Percentiles rank a stretch among this genome's conserved stretches.
Conservation (phyloP, 208 protist species). For the Crithidia fasciculata region DNA sequence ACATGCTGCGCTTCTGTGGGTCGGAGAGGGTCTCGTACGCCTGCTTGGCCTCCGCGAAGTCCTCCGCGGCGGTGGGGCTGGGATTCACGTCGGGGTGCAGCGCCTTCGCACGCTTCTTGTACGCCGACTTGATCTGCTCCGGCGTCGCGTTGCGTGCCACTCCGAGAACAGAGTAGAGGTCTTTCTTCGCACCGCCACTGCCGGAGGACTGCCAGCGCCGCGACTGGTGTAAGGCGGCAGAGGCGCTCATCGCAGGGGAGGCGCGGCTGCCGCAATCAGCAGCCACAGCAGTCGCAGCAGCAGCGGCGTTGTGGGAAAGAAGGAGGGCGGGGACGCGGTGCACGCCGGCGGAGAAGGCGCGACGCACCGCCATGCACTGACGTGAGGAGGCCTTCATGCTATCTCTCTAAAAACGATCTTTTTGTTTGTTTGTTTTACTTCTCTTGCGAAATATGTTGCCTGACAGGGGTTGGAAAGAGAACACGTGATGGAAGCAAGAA, state of each 20-base stretch:
- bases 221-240: conserved; percentile 4
- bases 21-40: conserved; percentile 91
- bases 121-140: conserved; percentile 89
- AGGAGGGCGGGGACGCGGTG: neutral
- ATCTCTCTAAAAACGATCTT: neutral
- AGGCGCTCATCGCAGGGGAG: neutral
- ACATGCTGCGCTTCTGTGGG: conserved; percentile 91
- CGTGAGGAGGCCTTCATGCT: conserved; percentile 3
- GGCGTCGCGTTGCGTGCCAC: conserved; percentile 77
- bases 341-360: neutral
- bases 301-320: neutral
- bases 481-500: too few relatives aligned
- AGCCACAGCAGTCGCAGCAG: neutral
- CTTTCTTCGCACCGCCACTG: conserved; percentile 57
- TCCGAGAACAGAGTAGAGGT: conserved; percentile 84
- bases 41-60: conserved; percentile 92
- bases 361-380: conserved; percentile 1
- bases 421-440: neutral
- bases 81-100: conserved; percentile 91
- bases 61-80: conserved; percentile 75
- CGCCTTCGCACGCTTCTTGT: conserved; percentile 87
- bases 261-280: neutral
- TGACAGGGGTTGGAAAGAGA: too few relatives aligned
- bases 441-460: neutral
- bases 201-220: conserved; percentile 31